Conservation (phyloP, 305 asterid genomes). For the Fraxinus angustifolia region DNA sequence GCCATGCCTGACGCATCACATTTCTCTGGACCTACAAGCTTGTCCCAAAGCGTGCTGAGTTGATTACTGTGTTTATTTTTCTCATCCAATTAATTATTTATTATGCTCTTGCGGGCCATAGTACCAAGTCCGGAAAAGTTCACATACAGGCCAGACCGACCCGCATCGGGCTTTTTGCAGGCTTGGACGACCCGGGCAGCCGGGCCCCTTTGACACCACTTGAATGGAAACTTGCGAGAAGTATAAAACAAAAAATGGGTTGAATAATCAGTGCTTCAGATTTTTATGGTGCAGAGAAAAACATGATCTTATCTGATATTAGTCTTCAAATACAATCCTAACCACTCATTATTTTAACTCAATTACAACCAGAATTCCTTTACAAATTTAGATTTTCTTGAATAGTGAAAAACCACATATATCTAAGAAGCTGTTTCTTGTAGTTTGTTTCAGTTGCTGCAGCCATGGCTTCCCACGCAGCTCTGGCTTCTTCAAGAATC, state of each 20-base stretch:
- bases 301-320: constrained; percentile 58
- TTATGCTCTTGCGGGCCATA: neutral
- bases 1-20: neutral
- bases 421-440: neutral
- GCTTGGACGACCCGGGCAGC: neutral
- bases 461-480: constrained; percentile 86
- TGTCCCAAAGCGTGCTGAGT: neutral
- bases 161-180: neutral
- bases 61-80: neutral
- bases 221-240: constrained; percentile 19
- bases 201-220: neutral
- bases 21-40: neutral
- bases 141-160: neutral
- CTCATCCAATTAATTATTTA: neutral
- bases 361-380: constrained; percentile 42
- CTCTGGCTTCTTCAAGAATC: constrained; percentile 86
- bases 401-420: constrained; percentile 20
- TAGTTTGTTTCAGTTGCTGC: constrained; percentile 46
- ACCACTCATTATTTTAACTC: constrained; percentile 54
- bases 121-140: neutral
- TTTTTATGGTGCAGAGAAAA: constrained; percentile 35
- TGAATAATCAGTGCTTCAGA: constrained; percentile 44
- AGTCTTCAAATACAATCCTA: constrained; percentile 39
- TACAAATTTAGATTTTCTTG: constrained; percentile 2
- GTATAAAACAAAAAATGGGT: neutral